Percentiles rank a stretch among this genome's conserved stretches.
Evolutionary conservation across 2,329 filamentous ascomycete genomes (phyloP).

Genomic region (Xylariaceae sp.): DNA sequence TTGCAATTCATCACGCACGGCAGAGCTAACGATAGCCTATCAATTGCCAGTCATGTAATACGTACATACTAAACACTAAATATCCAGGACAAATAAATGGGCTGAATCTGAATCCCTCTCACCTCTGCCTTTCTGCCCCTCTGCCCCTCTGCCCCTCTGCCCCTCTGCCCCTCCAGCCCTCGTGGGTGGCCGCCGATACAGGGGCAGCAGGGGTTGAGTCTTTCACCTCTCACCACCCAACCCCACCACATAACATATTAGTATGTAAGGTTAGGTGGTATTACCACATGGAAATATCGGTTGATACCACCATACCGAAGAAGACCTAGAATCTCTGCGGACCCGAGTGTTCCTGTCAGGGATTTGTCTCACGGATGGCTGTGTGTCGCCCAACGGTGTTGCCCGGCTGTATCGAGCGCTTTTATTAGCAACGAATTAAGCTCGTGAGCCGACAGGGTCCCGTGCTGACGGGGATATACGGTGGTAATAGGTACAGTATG

Average conservation of each 20-base stretch:
- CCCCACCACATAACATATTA: conserved; percentile 24
- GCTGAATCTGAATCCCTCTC: background rate
- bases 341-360: conserved; percentile 17
- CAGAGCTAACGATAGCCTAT: too few relatives aligned
- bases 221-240: conserved; percentile 19
- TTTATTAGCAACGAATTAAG: conserved; percentile 23
- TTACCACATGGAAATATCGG: conserved; percentile 11
- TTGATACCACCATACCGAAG: conserved; percentile 35
- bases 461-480: background rate
- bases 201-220: conserved; percentile 24
- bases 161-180: too few relatives aligned
- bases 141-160: conserved; percentile 10
- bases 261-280: too few relatives aligned
- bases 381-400: conserved; percentile 22
- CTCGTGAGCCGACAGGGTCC: conserved; percentile 1
- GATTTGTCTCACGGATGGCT: conserved; percentile 22
- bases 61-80: background rate
- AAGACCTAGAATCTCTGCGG: conserved; percentile 29
- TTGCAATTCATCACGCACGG: background rate
- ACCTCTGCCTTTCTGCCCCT: background rate
- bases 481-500: background rate
- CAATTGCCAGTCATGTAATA: too few relatives aligned
- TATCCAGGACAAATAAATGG: background rate
- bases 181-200: too few relatives aligned
- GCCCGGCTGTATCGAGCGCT: conserved; percentile 21